Conservation (phyloP, 177 flowering plant genomes). For the Vitis hybrid region DNA sequence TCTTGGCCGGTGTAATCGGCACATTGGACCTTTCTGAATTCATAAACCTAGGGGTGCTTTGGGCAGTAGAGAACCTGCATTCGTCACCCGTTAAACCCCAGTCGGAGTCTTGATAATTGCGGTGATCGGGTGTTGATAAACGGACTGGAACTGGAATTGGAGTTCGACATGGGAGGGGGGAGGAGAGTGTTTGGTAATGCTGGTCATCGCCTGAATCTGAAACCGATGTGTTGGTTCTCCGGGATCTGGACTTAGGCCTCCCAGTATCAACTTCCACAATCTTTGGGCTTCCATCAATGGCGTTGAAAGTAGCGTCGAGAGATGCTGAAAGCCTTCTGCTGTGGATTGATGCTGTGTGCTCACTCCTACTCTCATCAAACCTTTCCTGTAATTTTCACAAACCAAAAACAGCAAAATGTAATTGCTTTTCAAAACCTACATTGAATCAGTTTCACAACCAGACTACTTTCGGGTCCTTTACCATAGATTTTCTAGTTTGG, state of each 20-base stretch:
- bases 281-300: constrained; percentile 60
- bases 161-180: constrained; percentile 33
- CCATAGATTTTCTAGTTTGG: constrained; percentile 49
- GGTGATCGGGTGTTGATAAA: constrained; percentile 27
- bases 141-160: constrained; percentile 30
- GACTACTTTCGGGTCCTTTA: constrained; percentile 16
- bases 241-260: constrained; percentile 47
- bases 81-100: constrained; percentile 46
- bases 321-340: constrained; percentile 76
- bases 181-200: constrained; percentile 28
- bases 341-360: constrained; percentile 50
- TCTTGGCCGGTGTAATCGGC: constrained; percentile 49
- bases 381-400: constrained; percentile 49
- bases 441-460: no score
- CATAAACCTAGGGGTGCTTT: constrained; percentile 53
- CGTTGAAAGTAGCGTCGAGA: constrained; percentile 33
- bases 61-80: constrained; percentile 54
- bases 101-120: constrained; percentile 29
- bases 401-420: neutral
- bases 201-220: constrained; percentile 39
- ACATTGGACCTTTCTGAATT: constrained; percentile 20
- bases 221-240: constrained; percentile 27
- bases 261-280: constrained; percentile 73
- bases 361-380: constrained; percentile 64
- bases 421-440: neutral